Evolutionary conservation across 176 grass and related monocot species (phyloP).

Genomic region (Oryza coarctata): DNA sequence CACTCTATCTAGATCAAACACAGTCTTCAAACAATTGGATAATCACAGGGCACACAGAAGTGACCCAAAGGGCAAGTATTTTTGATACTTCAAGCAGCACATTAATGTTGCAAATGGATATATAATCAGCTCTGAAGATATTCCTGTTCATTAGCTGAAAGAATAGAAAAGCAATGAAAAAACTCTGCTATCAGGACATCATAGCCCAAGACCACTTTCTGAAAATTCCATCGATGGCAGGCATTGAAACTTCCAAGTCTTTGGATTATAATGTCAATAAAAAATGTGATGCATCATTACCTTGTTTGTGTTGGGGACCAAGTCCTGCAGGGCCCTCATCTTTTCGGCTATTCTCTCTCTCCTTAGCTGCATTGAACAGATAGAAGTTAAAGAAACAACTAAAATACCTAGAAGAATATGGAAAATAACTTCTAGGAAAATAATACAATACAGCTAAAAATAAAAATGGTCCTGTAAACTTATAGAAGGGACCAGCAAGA

Average conservation of each 20-base stretch:
- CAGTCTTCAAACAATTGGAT: not conserved
- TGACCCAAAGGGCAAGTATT: not conserved
- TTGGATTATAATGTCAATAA: constrained; percentile 7
- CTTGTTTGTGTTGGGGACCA: constrained; percentile 97
- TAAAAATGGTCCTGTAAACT: not conserved
- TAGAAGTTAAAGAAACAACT: not conserved
- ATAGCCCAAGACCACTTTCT: constrained; percentile 28
- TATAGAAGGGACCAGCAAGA: not conserved
- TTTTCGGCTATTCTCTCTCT: constrained; percentile 97
- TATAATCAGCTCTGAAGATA: not conserved
- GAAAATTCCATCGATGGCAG: constrained; percentile 5
- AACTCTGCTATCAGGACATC: constrained; percentile 16
- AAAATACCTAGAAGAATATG: not conserved
- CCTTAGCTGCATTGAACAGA: constrained; percentile 55
- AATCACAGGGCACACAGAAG: constrained; percentile 2
- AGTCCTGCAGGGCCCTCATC: constrained; percentile 87
- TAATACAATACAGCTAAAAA: not conserved
- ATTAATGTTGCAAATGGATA: constrained; percentile 9
- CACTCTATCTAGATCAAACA: not conserved
- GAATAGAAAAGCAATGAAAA: not conserved
- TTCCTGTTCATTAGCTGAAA: constrained; percentile 8
- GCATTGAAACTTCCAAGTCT: constrained; percentile 11
- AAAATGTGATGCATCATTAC: constrained; percentile 45
- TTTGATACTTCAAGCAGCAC: not conserved
- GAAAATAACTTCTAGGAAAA: not conserved